Evolutionary conservation across 805 yeast species (phyloP).

Genomic region (Teunomyces panamensis): DNA sequence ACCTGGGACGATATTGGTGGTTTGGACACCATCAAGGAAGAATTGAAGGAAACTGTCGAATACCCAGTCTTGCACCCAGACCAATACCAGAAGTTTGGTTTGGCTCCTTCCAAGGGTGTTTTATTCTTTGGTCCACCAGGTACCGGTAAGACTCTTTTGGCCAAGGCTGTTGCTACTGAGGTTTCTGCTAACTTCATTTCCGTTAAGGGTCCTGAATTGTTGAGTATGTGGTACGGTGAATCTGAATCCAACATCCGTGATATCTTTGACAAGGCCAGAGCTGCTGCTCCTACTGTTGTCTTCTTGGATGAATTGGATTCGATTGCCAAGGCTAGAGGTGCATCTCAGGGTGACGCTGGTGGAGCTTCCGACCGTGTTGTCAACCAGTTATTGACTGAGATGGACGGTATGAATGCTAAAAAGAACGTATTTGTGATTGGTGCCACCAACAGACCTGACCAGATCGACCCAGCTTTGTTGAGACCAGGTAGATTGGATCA

Average conservation of each 20-base stretch:
- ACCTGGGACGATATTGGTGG: slow-evolving; percentile 99
- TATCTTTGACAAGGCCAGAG: slow-evolving; percentile 96
- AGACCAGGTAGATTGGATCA: slow-evolving; percentile 99
- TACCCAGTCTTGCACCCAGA: slow-evolving; percentile 99
- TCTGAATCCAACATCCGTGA: slow-evolving; percentile 97
- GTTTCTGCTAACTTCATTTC: slow-evolving; percentile 97
- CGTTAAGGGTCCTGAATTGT: slow-evolving; percentile 94
- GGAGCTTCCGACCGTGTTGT: slow-evolving; percentile 97
- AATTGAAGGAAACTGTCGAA: slow-evolving; percentile 97
- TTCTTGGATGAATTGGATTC: slow-evolving; percentile 98
- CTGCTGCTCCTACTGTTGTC: slow-evolving; percentile 99
- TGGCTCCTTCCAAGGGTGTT: slow-evolving; percentile 97
- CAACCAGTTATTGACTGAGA: slow-evolving; percentile 91
- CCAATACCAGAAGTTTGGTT: slow-evolving; percentile 96
- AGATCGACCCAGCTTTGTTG: slow-evolving; percentile 96
- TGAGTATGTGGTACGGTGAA: slow-evolving; percentile 99
- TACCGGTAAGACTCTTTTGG: slow-evolving; percentile 98
- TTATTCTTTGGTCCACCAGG: slow-evolving; percentile 99
- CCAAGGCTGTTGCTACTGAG: slow-evolving; percentile 99
- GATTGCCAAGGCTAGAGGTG: slow-evolving; percentile 96
- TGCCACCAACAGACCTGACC: slow-evolving; percentile 99
- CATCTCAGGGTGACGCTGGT: slow-evolving; percentile 80
- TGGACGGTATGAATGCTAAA: slow-evolving; percentile 99
- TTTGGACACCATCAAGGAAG: slow-evolving; percentile 90
- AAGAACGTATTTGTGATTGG: slow-evolving; percentile 98